phyloP scores from a whole-genome alignment of 176 grass and related monocot genomes.

The Eremochloa ophiuroides region DNA sequence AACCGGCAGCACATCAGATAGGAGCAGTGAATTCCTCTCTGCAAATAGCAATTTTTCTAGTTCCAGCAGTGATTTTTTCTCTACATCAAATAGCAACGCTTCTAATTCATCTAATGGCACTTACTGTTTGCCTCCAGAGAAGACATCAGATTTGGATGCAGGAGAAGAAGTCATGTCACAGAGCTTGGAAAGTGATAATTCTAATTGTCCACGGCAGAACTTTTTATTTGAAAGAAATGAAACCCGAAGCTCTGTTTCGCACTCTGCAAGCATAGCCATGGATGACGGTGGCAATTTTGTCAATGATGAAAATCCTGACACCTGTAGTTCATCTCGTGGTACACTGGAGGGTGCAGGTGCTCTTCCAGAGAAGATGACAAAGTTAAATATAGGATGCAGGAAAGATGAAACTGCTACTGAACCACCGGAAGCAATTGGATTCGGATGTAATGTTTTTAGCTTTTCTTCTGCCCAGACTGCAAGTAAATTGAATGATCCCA shows the following conservation, averaged over 20 bases:
- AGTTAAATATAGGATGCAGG: slow-evolving; percentile 47
- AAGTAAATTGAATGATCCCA: slow-evolving; percentile 1
- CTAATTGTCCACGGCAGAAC: slow-evolving; percentile 12
- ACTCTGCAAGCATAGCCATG: slow-evolving; percentile 2
- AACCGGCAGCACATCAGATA: slow-evolving; percentile 22
- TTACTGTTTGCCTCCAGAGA: neutral
- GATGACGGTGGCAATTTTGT: slow-evolving; percentile 11
- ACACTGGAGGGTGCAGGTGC: neutral
- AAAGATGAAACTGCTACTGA: slow-evolving; percentile 28
- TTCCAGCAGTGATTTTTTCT: slow-evolving; percentile 10
- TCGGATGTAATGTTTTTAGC: slow-evolving; percentile 44
- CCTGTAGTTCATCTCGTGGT: slow-evolving; percentile 23
- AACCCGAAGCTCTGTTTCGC: slow-evolving; percentile 6
- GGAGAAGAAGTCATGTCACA: neutral
- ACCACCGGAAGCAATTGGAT: slow-evolving; percentile 38
- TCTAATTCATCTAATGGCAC: slow-evolving; percentile 8
- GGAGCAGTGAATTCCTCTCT: slow-evolving; percentile 9
- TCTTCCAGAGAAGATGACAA: slow-evolving; percentile 57
- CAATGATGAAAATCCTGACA: slow-evolving; percentile 19
- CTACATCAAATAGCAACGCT: slow-evolving; percentile 1
- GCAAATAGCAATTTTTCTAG: slow-evolving; percentile 11
- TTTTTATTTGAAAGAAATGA: slow-evolving; percentile 24
- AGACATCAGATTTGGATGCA: slow-evolving; percentile 12
- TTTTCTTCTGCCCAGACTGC: slow-evolving; percentile 45
- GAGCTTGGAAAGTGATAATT: slow-evolving; percentile 9